phyloP scores from a whole-genome alignment of 2,329 filamentous ascomycete species.

The Fusarium buharicum region DNA sequence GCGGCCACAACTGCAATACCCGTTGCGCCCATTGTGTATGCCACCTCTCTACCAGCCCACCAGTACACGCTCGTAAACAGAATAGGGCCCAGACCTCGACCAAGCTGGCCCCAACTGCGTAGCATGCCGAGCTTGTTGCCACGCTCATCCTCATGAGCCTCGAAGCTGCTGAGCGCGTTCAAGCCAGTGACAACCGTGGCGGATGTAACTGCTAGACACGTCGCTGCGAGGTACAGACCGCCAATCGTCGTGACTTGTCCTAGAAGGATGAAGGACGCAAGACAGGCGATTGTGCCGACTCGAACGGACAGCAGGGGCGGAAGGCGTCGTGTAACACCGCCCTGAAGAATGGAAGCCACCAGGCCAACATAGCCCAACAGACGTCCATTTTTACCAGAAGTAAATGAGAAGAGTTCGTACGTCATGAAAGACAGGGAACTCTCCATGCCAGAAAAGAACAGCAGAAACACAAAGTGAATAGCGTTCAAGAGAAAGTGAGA shows the following conservation, averaged over 20 bases:
- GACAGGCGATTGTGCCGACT: constrained; percentile 80
- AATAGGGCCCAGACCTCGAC: constrained; percentile 85
- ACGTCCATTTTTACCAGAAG: constrained; percentile 80
- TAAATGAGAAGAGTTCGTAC: constrained; percentile 89
- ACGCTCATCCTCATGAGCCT: constrained; percentile 81
- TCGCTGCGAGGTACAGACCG: constrained; percentile 83
- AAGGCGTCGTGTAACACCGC: constrained; percentile 86
- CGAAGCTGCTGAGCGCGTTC: constrained; percentile 91
- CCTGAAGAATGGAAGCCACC: constrained; percentile 91
- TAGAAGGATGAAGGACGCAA: constrained; percentile 83
- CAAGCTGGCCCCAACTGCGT: constrained; percentile 84
- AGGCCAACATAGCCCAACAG: constrained; percentile 92
- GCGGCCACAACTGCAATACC: constrained; percentile 81
- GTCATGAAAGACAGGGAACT: constrained; percentile 98
- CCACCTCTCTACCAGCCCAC: constrained; percentile 92
- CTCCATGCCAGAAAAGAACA: constrained; percentile 98
- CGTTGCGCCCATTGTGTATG: constrained; percentile 82
- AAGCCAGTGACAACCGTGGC: constrained; percentile 95
- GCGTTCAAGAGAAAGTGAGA: constrained; percentile 84
- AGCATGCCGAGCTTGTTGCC: constrained; percentile 88
- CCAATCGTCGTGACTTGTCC: constrained; percentile 73
- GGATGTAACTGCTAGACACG: constrained; percentile 86
- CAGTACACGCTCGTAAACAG: constrained; percentile 96
- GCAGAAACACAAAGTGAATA: constrained; percentile 88
- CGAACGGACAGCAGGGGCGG: constrained; percentile 84